Evolutionary conservation across 495 filamentous ascomycete species (phyloP).

Genomic region (Xylaria grammica): DNA sequence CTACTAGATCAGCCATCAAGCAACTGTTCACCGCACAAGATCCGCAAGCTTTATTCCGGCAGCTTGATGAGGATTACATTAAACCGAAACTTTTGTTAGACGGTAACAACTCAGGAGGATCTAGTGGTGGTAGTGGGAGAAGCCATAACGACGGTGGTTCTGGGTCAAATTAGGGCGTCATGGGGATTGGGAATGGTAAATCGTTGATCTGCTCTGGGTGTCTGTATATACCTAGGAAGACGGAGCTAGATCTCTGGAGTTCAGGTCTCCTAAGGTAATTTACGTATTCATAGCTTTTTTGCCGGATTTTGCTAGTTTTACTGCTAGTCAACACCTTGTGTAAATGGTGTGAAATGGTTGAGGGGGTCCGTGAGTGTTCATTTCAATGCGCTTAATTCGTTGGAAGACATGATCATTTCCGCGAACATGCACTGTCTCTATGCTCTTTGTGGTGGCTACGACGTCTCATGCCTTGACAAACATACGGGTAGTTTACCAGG

Average conservation of each 20-base stretch:
- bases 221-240: constrained; percentile 6
- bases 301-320: not conserved
- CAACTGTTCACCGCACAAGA: constrained; percentile 76
- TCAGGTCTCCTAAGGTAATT: constrained; percentile 3
- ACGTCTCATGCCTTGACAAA: no score
- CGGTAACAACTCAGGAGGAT: constrained; percentile 40
- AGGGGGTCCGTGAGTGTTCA: no score
- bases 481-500: no score
- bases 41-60: constrained; percentile 87
- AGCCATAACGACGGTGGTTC: constrained; percentile 32
- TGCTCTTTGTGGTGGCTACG: no score
- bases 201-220: constrained; percentile 1
- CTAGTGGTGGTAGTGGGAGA: constrained; percentile 25
- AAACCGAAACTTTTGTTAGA: constrained; percentile 92
- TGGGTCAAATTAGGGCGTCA: constrained; percentile 23
- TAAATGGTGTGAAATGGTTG: no score
- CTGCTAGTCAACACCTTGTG: no score
- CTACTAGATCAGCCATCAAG: constrained; percentile 72
- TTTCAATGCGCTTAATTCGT: no score
- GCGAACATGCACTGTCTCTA: no score
- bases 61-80: constrained; percentile 95
- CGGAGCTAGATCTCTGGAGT: constrained; percentile 5
- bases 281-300: not conserved
- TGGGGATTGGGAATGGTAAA: constrained; percentile 4
- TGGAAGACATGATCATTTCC: no score